These are phyloP conservation scores for Microdochium bolleyi DNA, from an alignment of 2,329 filamentous ascomycete genomes.

Conservation along the genomic window DNA sequence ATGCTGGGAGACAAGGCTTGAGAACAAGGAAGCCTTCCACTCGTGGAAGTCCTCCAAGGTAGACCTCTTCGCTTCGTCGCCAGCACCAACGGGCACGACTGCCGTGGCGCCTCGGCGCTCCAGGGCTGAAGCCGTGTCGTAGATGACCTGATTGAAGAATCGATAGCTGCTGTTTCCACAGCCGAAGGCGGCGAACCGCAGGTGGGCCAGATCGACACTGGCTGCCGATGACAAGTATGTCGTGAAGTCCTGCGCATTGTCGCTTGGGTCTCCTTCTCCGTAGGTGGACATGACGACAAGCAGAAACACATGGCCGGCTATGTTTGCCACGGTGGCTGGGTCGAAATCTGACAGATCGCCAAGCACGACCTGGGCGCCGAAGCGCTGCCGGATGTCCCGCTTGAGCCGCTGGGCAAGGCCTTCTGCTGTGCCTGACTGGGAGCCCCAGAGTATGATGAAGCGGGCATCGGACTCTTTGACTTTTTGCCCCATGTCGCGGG, in stretches of 20 bases:
- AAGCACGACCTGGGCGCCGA: slow-evolving; percentile 27
- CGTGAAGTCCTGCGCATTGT: slow-evolving; percentile 23
- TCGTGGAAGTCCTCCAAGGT: slow-evolving; percentile 25
- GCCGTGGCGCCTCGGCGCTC: slow-evolving; percentile 2
- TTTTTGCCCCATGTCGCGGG: background rate
- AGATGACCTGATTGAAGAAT: background rate
- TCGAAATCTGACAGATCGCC: slow-evolving; percentile 40
- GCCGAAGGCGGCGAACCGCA: slow-evolving; percentile 19
- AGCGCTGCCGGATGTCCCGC: slow-evolving; percentile 27
- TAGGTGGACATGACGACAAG: slow-evolving; percentile 22
- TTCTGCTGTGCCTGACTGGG: slow-evolving; percentile 36
- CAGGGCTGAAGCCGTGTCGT: slow-evolving; percentile 17
- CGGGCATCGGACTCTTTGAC: background rate
- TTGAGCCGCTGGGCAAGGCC: slow-evolving; percentile 29
- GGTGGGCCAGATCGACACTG: slow-evolving; percentile 4
- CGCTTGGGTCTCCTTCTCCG: slow-evolving; percentile 29
- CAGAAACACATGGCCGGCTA: slow-evolving; percentile 19
- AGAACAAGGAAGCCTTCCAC: slow-evolving; percentile 19
- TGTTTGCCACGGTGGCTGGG: slow-evolving; percentile 22
- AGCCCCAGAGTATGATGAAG: slow-evolving; percentile 34
- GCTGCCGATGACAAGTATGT: slow-evolving; percentile 13
- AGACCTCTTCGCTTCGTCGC: slow-evolving; percentile 19
- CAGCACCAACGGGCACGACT: slow-evolving; percentile 16
- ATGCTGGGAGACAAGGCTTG: slow-evolving; percentile 3
- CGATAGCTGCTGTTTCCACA: background rate